Evolutionary conservation across 768 basidiomycete genomes (phyloP).

Genomic region (Tephrocybe sp.): DNA sequence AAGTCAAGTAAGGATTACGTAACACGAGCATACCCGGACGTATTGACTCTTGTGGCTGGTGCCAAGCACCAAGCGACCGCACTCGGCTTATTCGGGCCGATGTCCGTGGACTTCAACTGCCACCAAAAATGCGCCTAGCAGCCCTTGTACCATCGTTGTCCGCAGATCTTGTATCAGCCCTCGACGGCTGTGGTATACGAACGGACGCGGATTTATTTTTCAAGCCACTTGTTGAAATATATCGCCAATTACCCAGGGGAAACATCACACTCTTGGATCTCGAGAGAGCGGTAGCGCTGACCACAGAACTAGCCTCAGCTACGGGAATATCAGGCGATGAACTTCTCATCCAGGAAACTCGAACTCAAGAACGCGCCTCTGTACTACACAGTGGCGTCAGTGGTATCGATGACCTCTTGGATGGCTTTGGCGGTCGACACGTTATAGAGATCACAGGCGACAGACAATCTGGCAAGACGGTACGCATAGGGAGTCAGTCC

Average conservation of each 20-base stretch:
- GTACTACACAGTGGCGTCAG: slow-evolving; percentile 39
- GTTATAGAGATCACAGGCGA: slow-evolving; percentile 74
- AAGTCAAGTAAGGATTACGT: slow-evolving; percentile 11
- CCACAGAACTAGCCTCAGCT: slow-evolving; percentile 45
- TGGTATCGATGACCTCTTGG: slow-evolving; percentile 53
- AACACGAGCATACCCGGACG: slow-evolving; percentile 18
- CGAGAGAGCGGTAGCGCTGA: slow-evolving; percentile 33
- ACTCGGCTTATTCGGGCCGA: not conserved
- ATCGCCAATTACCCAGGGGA: slow-evolving; percentile 49
- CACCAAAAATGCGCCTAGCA: slow-evolving; percentile 38
- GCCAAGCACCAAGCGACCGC: slow-evolving; percentile 8
- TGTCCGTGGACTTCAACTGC: no score
- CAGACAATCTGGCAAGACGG: slow-evolving; percentile 67
- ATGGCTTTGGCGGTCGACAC: slow-evolving; percentile 46
- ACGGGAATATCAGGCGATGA: slow-evolving; percentile 36
- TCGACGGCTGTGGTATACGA: slow-evolving; percentile 50
- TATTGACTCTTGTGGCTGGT: slow-evolving; percentile 9
- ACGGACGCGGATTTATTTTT: slow-evolving; percentile 63
- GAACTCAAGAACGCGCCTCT: slow-evolving; percentile 16
- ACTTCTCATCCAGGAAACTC: slow-evolving; percentile 24
- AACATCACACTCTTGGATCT: slow-evolving; percentile 48
- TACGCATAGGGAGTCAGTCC: slow-evolving; percentile 33
- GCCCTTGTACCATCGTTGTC: slow-evolving; percentile 39
- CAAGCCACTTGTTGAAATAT: slow-evolving; percentile 46
- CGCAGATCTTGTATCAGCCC: slow-evolving; percentile 39